Evolutionary conservation across 2,329 filamentous ascomycete genomes (phyloP).

Genomic region (Cytospora paraplurivora): DNA sequence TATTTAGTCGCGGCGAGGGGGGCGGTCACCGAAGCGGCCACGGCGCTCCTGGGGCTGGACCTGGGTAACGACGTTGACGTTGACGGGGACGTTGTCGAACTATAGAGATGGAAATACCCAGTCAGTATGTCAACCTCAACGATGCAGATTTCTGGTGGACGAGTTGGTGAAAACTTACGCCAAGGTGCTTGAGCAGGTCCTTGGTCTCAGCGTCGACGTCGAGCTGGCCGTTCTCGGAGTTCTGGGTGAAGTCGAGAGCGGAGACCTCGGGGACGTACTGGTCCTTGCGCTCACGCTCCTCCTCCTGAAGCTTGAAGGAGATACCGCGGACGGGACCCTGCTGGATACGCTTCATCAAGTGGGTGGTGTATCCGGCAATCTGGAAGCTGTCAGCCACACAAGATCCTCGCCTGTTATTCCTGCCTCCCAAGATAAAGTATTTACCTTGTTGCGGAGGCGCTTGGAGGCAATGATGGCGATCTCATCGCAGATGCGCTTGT

Average conservation of each 20-base stretch:
- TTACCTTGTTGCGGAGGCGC: conserved; percentile 98
- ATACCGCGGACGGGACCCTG: conserved; percentile 98
- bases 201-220: conserved; percentile 98
- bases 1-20: conserved; percentile 49
- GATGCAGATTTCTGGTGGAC: conserved; percentile 29
- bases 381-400: conserved; percentile 41
- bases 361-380: conserved; percentile 98
- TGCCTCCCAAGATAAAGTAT: conserved; percentile 17
- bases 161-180: conserved; percentile 67
- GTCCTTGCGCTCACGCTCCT: conserved; percentile 99
- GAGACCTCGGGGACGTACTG: conserved; percentile 99
- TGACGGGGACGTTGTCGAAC: conserved; percentile 98
- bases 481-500: conserved; percentile 99
- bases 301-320: conserved; percentile 99
- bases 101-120: conserved; percentile 41
- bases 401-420: background rate
- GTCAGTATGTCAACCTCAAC: conserved; percentile 12
- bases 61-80: conserved; percentile 88
- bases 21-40: conserved; percentile 50
- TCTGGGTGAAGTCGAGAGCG: conserved; percentile 96
- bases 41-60: conserved; percentile 81
- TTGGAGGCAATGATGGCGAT: conserved; percentile 99
- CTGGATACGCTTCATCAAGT: conserved; percentile 99
- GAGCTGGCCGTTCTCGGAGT: conserved; percentile 87
- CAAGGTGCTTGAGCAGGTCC: conserved; percentile 97